A percentile compares a stretch with the other conserved stretches of the same genome.
Evolutionary conservation across 805 yeast species (phyloP).

Genomic region (Kluyveromyces starmeri): DNA sequence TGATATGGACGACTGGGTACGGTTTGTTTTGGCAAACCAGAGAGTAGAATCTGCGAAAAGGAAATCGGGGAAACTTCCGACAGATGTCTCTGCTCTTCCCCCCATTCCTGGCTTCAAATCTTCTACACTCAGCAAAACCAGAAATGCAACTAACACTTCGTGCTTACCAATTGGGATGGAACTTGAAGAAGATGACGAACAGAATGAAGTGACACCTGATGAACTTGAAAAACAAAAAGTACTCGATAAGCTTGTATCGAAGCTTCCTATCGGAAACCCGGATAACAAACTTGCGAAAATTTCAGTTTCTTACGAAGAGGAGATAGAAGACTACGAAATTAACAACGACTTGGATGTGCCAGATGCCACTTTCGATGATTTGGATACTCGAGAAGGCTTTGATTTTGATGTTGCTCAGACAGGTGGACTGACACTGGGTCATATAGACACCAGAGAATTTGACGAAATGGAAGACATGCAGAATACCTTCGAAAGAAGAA

Average conservation of each 20-base stretch:
- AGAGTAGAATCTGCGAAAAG: constrained; percentile 18
- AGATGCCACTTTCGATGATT: constrained; percentile 5
- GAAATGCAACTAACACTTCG: constrained; percentile 22
- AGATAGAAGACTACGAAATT: constrained; percentile 9
- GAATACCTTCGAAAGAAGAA: constrained; percentile 27
- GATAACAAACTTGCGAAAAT: constrained; percentile 25
- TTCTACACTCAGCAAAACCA: constrained; percentile 11
- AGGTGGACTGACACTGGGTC: constrained; percentile 3
- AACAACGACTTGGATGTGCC: constrained; percentile 4
- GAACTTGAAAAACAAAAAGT: constrained; percentile 21
- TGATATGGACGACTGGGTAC: constrained; percentile 32
- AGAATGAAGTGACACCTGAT: constrained; percentile 12
- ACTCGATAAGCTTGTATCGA: constrained; percentile 29
- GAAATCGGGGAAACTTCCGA: constrained; percentile 16
- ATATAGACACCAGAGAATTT: constrained; percentile 11
- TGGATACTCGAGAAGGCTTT: constrained; percentile 7
- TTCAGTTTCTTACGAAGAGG: constrained; percentile 22
- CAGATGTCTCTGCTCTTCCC: constrained; percentile 15
- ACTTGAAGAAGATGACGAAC: constrained; percentile 30
- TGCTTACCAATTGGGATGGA: constrained; percentile 25
- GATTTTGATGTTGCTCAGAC: constrained; percentile 5
- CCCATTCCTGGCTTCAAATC: constrained; percentile 19
- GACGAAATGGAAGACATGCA: constrained; percentile 27
- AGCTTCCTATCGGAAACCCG: constrained; percentile 31
- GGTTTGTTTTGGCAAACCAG: constrained; percentile 25